Percentiles rank a stretch among this genome's conserved stretches.
Conservation (phyloP, 2,329 filamentous ascomycete genomes). For the Pyrenophora seminiperda region DNA sequence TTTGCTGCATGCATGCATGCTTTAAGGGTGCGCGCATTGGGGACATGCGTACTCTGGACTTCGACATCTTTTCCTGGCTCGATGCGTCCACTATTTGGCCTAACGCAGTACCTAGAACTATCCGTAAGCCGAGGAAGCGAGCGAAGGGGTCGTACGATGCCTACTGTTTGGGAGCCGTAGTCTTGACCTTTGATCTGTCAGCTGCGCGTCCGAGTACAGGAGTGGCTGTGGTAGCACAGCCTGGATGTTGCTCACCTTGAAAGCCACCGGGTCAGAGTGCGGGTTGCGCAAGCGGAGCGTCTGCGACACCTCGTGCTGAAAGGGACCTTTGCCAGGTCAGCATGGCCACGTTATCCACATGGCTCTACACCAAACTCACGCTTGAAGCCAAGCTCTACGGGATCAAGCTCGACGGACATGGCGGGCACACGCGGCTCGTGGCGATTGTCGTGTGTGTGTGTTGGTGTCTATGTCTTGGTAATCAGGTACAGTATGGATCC, state of each 20-base stretch:
- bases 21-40: slow-evolving; percentile 14
- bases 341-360: slow-evolving; percentile 6
- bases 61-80: slow-evolving; percentile 89
- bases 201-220: neutral
- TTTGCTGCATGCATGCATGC: slow-evolving; percentile 19
- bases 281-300: slow-evolving; percentile 64
- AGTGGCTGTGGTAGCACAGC: neutral
- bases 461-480: slow-evolving; percentile 34
- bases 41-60: slow-evolving; percentile 73
- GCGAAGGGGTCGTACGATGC: slow-evolving; percentile 44
- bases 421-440: slow-evolving; percentile 39
- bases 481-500: slow-evolving; percentile 26
- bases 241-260: slow-evolving; percentile 60
- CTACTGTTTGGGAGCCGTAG: slow-evolving; percentile 98
- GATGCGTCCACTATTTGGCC: slow-evolving; percentile 95
- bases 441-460: slow-evolving; percentile 17
- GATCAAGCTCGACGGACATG: slow-evolving; percentile 96
- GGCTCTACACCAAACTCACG: slow-evolving; percentile 62
- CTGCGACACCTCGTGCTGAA: slow-evolving; percentile 68
- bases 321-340: slow-evolving; percentile 58
- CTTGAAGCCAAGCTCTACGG: slow-evolving; percentile 88
- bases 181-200: slow-evolving; percentile 77
- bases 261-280: slow-evolving; percentile 64
- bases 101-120: slow-evolving; percentile 85
- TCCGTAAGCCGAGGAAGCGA: slow-evolving; percentile 25